Conservation (phyloP, 805 yeast species). For the Pichia californica region DNA sequence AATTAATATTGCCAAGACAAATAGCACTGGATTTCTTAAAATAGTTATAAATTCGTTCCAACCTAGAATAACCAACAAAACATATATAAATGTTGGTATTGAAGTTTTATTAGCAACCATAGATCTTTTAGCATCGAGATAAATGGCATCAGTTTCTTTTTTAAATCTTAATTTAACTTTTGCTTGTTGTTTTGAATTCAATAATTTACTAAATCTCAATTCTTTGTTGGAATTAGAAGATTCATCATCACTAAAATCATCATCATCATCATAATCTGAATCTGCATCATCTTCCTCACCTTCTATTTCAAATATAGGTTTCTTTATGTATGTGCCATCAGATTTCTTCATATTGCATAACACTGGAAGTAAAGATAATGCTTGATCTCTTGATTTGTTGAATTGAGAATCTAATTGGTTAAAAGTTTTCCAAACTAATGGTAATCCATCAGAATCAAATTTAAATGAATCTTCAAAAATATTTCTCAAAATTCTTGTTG, state of each 20-base stretch:
- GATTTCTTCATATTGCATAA: conserved; percentile 48
- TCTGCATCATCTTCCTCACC: conserved; percentile 37
- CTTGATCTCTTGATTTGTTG: conserved; percentile 49
- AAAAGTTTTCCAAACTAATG: conserved; percentile 71
- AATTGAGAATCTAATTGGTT: conserved; percentile 66
- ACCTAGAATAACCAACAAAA: conserved; percentile 68
- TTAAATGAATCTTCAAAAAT: conserved; percentile 77
- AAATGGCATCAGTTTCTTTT: conserved; percentile 71
- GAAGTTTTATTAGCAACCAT: conserved; percentile 69
- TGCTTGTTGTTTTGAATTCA: conserved; percentile 51
- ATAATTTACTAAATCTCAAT: conserved; percentile 48
- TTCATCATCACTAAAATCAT: conserved; percentile 29
- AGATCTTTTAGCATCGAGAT: conserved; percentile 84
- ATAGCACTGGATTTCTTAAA: conserved; percentile 76
- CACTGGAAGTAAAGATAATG: conserved; percentile 54
- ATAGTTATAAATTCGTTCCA: conserved; percentile 95
- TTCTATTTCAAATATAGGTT: conserved; percentile 26
- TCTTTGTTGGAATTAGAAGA: conserved; percentile 28
- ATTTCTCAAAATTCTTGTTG: conserved; percentile 62
- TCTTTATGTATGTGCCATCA: conserved; percentile 44
- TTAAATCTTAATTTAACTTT: conserved; percentile 54
- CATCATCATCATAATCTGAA: conserved; percentile 22
- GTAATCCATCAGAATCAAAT: conserved; percentile 77
- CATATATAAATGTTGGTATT: conserved; percentile 79
- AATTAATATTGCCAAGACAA: conserved; percentile 51